These are phyloP conservation scores for Thecaphora frezii DNA, from an alignment of 1,284 basidiomycete genomes.

Conservation along the genomic window DNA sequence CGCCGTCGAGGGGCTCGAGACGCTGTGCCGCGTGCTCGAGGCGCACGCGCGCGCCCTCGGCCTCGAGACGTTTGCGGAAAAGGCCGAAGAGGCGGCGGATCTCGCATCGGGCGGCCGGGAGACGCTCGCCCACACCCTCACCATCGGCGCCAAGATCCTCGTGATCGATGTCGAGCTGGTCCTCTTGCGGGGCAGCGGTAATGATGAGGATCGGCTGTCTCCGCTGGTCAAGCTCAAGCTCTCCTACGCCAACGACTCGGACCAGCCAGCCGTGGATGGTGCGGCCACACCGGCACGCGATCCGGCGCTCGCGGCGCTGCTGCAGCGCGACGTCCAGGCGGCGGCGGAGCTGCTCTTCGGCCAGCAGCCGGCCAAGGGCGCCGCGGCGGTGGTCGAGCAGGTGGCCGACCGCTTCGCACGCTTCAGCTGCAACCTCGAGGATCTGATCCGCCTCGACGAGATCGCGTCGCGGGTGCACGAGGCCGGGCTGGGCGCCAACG, in stretches of 20 bases:
- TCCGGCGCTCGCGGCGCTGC: conserved; percentile 16
- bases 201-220: neutral
- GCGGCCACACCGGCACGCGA: conserved; percentile 5
- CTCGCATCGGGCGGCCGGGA: neutral
- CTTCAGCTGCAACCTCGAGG: conserved; percentile 20
- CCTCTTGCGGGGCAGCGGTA: conserved; percentile 5
- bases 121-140: conserved; percentile 18
- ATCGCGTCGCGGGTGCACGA: conserved; percentile 4
- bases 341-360: conserved; percentile 28
- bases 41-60: conserved; percentile 14
- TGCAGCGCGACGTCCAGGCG: conserved; percentile 19
- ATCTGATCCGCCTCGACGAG: conserved; percentile 14
- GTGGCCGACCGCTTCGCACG: conserved; percentile 13
- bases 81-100: conserved; percentile 8
- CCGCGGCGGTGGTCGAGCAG: too few relatives aligned
- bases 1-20: conserved; percentile 12
- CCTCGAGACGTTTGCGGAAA: conserved; percentile 34
- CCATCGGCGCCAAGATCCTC: conserved; percentile 34
- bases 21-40: conserved; percentile 26
- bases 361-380: neutral
- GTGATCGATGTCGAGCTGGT: conserved; percentile 36
- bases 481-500: neutral
- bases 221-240: conserved; percentile 18
- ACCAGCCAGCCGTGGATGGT: conserved; percentile 6
- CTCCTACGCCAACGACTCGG: conserved; percentile 30